Percentiles rank a stretch among this genome's conserved stretches.
Evolutionary conservation across 2,329 filamentous ascomycete species (phyloP).

Genomic region (Claviceps sp.): DNA sequence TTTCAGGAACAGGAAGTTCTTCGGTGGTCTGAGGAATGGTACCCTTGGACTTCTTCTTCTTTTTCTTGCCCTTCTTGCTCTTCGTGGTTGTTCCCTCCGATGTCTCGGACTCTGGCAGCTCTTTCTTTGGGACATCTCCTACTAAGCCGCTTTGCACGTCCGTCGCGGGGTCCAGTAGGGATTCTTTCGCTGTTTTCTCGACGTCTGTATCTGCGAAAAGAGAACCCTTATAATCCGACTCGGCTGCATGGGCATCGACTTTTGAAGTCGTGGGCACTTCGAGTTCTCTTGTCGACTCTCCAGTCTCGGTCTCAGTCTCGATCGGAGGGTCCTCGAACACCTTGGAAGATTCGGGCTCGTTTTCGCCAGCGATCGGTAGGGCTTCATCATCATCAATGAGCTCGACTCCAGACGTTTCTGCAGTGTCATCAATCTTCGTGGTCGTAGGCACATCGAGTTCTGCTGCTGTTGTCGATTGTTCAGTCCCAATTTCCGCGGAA

Average conservation of each 20-base stretch:
- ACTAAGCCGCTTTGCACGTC: background rate
- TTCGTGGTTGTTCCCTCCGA: slow-evolving; percentile 6
- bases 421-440: too few species aligned
- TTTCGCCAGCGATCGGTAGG: slow-evolving; percentile 1
- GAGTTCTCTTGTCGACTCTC: background rate
- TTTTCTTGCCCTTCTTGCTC: slow-evolving; percentile 11
- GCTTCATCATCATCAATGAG: too few species aligned
- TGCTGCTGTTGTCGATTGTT: background rate
- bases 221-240: background rate
- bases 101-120: background rate
- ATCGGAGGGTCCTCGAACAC: background rate
- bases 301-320: background rate
- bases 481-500: background rate
- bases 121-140: background rate
- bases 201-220: background rate
- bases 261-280: background rate
- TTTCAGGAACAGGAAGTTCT: background rate
- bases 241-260: background rate
- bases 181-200: background rate
- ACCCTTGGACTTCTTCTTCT: slow-evolving; percentile 6
- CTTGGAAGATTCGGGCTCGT: background rate
- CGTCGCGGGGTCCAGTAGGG: background rate
- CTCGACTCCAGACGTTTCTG: too few species aligned
- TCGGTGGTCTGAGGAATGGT: background rate
- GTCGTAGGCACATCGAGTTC: background rate